Percentiles rank a stretch among this genome's conserved stretches.
Conservation (phyloP, 2,329 filamentous ascomycete species). For the Aspergillus unguis region DNA sequence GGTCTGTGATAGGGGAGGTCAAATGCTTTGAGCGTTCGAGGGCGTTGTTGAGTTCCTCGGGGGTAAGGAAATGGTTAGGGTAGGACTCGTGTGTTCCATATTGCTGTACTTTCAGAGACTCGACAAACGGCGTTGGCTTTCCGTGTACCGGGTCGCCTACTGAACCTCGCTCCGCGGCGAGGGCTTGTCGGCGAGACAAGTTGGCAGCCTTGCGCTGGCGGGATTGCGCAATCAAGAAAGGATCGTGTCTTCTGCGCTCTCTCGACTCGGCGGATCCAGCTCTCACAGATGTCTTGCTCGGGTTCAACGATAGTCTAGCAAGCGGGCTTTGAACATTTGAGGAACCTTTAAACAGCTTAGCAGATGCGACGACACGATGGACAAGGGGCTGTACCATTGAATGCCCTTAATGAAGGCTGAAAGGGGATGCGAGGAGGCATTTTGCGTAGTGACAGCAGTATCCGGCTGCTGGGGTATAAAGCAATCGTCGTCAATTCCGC, state of each 20-base stretch:
- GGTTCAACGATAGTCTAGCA: constrained; percentile 54
- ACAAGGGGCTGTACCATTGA: constrained; percentile 53
- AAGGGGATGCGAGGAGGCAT: constrained; percentile 68
- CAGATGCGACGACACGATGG: constrained; percentile 17
- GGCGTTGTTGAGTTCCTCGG: constrained; percentile 63
- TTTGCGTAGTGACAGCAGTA: constrained; percentile 26
- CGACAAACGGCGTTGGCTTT: constrained; percentile 72
- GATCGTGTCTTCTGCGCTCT: constrained; percentile 68
- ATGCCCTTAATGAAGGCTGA: constrained; percentile 57
- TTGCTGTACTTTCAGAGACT: constrained; percentile 34
- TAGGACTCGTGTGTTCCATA: constrained; percentile 31
- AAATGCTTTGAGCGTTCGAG: constrained; percentile 66
- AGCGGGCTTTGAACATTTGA: constrained; percentile 40
- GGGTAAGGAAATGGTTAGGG: constrained; percentile 73
- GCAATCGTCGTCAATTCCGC: background rate
- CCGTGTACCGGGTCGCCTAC: constrained; percentile 79
- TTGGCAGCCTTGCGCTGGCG: constrained; percentile 82
- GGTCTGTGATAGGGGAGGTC: constrained; percentile 40
- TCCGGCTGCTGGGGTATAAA: background rate
- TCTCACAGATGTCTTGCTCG: constrained; percentile 52
- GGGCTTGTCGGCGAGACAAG: constrained; percentile 66
- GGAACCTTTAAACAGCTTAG: constrained; percentile 22
- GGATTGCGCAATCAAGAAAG: constrained; percentile 76
- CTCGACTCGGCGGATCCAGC: constrained; percentile 63
- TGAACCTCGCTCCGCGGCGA: constrained; percentile 62